These are phyloP conservation scores for Fusarium bactridioides DNA, from an alignment of 2,329 filamentous ascomycete genomes.

Conservation along the genomic window DNA sequence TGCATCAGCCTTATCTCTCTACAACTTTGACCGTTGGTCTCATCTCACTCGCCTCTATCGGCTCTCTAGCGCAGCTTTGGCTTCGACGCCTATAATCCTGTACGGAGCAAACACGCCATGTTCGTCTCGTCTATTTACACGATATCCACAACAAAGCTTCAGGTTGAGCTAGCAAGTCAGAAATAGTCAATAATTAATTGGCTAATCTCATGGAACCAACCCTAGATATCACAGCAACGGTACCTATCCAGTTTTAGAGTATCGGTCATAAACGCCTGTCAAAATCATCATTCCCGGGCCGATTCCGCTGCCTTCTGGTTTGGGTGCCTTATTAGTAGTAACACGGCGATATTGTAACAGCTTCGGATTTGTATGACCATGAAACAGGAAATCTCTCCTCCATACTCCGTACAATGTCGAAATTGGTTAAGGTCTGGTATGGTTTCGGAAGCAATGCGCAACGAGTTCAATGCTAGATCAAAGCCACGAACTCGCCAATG, in stretches of 20 bases:
- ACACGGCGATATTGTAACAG: background rate
- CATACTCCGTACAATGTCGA: background rate
- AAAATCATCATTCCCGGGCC: constrained; percentile 2
- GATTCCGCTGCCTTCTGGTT: constrained; percentile 4
- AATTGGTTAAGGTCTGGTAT: background rate
- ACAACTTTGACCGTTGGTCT: background rate
- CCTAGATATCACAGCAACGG: constrained; percentile 1
- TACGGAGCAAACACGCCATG: constrained; percentile 1
- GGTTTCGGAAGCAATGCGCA: background rate
- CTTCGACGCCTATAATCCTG: background rate
- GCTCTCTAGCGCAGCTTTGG: background rate
- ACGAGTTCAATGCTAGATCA: background rate
- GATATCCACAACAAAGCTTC: constrained; percentile 3
- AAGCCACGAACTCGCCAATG: background rate
- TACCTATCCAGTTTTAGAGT: background rate
- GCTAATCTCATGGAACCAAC: constrained; percentile 1
- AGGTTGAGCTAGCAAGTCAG: background rate
- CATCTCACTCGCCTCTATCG: background rate
- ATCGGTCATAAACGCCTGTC: background rate
- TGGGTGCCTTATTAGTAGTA: background rate
- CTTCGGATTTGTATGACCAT: background rate
- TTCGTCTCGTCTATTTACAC: background rate
- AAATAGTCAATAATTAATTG: background rate
- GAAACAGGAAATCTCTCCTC: background rate
- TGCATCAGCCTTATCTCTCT: constrained; percentile 29